Conservation (phyloP, 495 filamentous ascomycete genomes). For the Baudoinia panamericana region DNA sequence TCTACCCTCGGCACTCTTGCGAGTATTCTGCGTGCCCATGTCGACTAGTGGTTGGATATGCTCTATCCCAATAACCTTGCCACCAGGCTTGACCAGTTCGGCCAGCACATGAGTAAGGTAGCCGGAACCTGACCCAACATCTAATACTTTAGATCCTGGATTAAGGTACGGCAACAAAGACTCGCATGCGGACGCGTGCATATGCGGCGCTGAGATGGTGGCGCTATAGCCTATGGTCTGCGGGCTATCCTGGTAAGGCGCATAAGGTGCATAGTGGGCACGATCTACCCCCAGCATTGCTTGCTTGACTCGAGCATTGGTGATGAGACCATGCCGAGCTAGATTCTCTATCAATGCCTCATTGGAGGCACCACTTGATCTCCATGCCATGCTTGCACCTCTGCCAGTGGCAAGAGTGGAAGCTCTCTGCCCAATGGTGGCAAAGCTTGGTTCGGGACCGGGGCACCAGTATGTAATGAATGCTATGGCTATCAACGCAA, state of each 20-base stretch:
- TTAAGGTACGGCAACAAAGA: slow-evolving; percentile 40
- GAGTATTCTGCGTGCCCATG: slow-evolving; percentile 60
- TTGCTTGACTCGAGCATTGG: slow-evolving; percentile 49
- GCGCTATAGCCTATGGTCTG: slow-evolving; percentile 77
- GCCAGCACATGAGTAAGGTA: slow-evolving; percentile 87
- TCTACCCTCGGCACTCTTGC: slow-evolving; percentile 53
- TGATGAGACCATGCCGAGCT: slow-evolving; percentile 56
- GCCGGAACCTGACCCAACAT: slow-evolving; percentile 81
- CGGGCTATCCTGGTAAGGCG: slow-evolving; percentile 78
- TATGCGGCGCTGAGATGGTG: slow-evolving; percentile 94
- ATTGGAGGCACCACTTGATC: slow-evolving; percentile 68
- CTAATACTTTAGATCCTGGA: slow-evolving; percentile 50
- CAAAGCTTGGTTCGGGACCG: too few relatives aligned
- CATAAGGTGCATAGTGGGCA: slow-evolving; percentile 57
- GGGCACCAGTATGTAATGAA: too few relatives aligned
- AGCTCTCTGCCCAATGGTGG: too few relatives aligned
- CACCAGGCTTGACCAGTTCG: slow-evolving; percentile 52
- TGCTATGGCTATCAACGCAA: too few relatives aligned
- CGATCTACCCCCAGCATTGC: slow-evolving; percentile 84
- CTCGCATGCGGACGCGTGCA: slow-evolving; percentile 61
- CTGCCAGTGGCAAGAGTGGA: too few relatives aligned
- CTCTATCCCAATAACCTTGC: slow-evolving; percentile 69
- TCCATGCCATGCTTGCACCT: slow-evolving; percentile 90
- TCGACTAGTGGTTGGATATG: slow-evolving; percentile 71
- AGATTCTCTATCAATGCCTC: slow-evolving; percentile 68